phyloP scores from a whole-genome alignment of 208 protist species.

The Trypanosoma cruzi region DNA sequence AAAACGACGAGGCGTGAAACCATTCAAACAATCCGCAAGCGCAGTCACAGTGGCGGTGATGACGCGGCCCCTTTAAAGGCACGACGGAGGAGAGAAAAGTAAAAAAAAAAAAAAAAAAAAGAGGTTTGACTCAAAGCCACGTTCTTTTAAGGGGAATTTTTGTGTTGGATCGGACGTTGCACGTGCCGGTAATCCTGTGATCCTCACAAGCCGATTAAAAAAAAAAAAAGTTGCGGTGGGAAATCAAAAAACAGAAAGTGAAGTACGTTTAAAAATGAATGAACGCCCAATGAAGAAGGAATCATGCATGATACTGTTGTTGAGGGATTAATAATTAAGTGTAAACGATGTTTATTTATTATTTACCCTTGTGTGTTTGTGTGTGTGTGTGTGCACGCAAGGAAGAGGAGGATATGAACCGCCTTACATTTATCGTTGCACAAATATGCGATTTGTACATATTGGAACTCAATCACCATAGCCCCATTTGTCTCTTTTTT shows the following conservation, averaged over 20 bases:
- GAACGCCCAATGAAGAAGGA: background rate
- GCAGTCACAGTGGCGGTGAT: constrained; percentile 9
- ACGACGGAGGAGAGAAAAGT: constrained; percentile 5
- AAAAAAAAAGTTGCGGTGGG: background rate
- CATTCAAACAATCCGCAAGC: constrained; percentile 26
- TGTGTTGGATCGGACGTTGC: too few species aligned
- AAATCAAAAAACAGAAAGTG: background rate
- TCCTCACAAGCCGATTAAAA: background rate
- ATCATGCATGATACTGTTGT: too few species aligned
- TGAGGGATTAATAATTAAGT: too few species aligned
- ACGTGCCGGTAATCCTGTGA: too few species aligned
- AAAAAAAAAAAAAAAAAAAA: constrained; percentile 13
- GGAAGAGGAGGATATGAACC: background rate
- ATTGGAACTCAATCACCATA: background rate
- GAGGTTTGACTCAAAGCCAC: background rate
- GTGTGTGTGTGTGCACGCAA: background rate
- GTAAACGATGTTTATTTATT: too few species aligned
- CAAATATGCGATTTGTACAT: background rate
- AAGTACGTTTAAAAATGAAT: background rate
- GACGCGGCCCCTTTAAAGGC: too few species aligned
- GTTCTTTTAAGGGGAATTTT: background rate
- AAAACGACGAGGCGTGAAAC: constrained; percentile 13
- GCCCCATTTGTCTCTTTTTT: background rate
- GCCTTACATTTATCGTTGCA: background rate
- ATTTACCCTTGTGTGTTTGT: too few species aligned